A percentile compares a stretch with the other conserved stretches of the same genome.
These are phyloP conservation scores for Leavenworthia alabamica DNA, from an alignment of 345 rosid species.

Conservation along the genomic window DNA sequence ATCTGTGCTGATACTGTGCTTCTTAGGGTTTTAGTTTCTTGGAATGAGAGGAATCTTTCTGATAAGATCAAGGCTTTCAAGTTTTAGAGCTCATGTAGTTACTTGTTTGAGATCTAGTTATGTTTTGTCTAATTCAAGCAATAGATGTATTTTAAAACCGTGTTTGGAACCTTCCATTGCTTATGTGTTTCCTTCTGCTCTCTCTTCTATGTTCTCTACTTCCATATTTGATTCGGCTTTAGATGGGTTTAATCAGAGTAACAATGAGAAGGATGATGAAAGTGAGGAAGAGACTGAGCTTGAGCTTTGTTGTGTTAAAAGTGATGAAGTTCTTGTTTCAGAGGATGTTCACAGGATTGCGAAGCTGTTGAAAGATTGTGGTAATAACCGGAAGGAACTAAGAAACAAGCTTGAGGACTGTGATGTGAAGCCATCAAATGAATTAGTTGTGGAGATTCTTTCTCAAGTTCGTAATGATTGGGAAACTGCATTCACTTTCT, in stretches of 20 bases:
- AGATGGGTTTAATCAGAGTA: neutral
- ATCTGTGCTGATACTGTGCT: neutral
- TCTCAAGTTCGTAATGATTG: conserved; percentile 71
- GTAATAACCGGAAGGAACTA: conserved; percentile 35
- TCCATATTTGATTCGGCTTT: neutral
- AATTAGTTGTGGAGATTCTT: conserved; percentile 64
- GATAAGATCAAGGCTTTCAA: conserved; percentile 15
- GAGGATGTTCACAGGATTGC: conserved; percentile 39
- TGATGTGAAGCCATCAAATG: conserved; percentile 43
- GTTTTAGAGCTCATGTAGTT: neutral
- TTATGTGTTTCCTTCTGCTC: conserved; percentile 2
- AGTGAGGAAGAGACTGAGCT: conserved; percentile 16
- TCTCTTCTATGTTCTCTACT: conserved; percentile 18
- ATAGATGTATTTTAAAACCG: neutral
- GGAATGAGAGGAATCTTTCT: conserved; percentile 29
- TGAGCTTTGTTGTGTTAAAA: neutral
- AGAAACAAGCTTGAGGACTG: conserved; percentile 54
- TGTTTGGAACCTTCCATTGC: neutral
- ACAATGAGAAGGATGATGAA: conserved; percentile 13
- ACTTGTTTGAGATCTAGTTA: neutral
- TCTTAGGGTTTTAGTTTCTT: neutral
- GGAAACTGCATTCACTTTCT: conserved; percentile 85
- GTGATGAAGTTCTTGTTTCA: conserved; percentile 27
- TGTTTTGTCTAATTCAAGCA: neutral
- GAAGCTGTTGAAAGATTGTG: conserved; percentile 37